These are phyloP conservation scores for Calocera viscosa DNA, from an alignment of 768 basidiomycete genomes.

Conservation along the genomic window DNA sequence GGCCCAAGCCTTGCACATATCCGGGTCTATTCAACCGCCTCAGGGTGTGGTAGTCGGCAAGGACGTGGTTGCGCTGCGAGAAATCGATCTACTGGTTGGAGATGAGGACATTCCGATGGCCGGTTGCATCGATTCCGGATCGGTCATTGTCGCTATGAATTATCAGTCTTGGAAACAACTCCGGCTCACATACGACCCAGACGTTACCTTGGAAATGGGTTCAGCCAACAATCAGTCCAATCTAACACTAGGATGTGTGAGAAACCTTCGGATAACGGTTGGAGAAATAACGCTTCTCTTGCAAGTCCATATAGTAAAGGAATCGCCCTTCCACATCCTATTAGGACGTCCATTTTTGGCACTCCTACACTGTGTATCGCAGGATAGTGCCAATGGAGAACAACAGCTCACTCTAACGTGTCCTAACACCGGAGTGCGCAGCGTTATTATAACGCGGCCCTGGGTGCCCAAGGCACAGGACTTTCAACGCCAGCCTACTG, in stretches of 20 bases:
- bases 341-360: not conserved
- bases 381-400: not conserved
- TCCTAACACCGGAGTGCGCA: not conserved
- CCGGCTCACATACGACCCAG: not conserved
- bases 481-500: too few relatives aligned
- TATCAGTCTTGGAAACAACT: not conserved
- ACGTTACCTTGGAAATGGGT: not conserved
- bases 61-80: not conserved
- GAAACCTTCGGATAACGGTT: not conserved
- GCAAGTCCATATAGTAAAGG: not conserved
- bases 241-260: not conserved
- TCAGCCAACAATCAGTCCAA: not conserved
- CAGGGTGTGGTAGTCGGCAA: not conserved
- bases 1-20: not conserved
- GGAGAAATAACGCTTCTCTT: not conserved
- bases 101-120: not conserved
- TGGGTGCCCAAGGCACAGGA: not conserved
- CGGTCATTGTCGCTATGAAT: not conserved
- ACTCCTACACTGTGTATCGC: not conserved
- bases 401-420: not conserved
- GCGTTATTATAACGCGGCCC: not conserved
- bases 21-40: not conserved
- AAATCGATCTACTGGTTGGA: not conserved
- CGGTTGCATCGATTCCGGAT: not conserved
- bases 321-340: not conserved